A percentile compares a stretch with the other conserved stretches of the same genome.
These are phyloP conservation scores for Penicillium herquei DNA, from an alignment of 495 filamentous ascomycete genomes.

Conservation along the genomic window DNA sequence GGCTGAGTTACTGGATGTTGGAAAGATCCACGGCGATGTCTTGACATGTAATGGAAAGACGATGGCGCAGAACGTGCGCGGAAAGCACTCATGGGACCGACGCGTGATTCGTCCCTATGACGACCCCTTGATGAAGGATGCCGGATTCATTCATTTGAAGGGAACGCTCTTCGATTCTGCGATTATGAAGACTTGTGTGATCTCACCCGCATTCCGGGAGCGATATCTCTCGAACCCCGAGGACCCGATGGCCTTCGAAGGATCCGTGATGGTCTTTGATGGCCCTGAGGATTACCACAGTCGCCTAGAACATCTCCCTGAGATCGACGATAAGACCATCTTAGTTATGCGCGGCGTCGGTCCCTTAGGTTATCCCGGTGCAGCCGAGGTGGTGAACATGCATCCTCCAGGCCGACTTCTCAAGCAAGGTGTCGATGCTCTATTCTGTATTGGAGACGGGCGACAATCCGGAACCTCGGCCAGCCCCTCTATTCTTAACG, in stretches of 20 bases:
- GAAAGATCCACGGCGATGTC: conserved; percentile 37
- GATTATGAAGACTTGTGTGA: conserved; percentile 58
- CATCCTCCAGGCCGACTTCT: conserved; percentile 48
- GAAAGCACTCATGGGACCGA: conserved; percentile 45
- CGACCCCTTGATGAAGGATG: conserved; percentile 47
- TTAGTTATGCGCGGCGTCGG: conserved; percentile 55
- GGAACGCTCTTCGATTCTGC: conserved; percentile 54
- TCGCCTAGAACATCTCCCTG: conserved; percentile 44
- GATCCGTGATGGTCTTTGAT: conserved; percentile 51
- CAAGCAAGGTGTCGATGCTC: conserved; percentile 44
- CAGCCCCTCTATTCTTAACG: conserved; percentile 54
- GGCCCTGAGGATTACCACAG: conserved; percentile 52
- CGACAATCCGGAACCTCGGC: conserved; percentile 56
- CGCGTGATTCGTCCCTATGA: conserved; percentile 43
- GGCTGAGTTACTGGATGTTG: conserved; percentile 50
- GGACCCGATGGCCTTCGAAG: conserved; percentile 53
- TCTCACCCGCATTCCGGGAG: conserved; percentile 46
- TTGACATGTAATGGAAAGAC: conserved; percentile 47
- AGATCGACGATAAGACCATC: conserved; percentile 49
- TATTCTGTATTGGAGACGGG: conserved; percentile 57
- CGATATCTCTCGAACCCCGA: conserved; percentile 48
- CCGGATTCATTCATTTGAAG: conserved; percentile 50
- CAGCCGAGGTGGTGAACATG: conserved; percentile 59
- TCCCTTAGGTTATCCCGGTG: conserved; percentile 53
- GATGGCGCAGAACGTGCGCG: conserved; percentile 40